These are phyloP conservation scores for Trapa incisa DNA, from an alignment of 345 rosid species.

Conservation along the genomic window DNA sequence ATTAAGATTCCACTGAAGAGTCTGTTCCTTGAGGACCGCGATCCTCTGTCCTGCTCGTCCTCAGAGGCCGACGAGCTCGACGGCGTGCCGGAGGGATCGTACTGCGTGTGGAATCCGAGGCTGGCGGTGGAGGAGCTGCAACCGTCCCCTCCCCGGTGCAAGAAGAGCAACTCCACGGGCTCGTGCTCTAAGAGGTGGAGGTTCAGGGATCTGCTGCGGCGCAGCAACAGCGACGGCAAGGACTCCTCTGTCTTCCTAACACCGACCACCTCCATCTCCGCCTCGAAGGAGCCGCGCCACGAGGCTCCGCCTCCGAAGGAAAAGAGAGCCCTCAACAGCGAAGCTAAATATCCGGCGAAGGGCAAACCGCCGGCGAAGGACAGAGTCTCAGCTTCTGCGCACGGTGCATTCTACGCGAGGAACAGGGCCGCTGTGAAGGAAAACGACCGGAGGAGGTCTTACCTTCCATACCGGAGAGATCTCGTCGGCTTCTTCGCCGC, in stretches of 20 bases:
- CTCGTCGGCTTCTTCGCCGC: conserved; percentile 50
- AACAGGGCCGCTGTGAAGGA: conserved; percentile 41
- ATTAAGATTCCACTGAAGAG: conserved; percentile 31
- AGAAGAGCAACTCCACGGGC: conserved; percentile 75
- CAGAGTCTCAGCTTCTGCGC: conserved; percentile 25
- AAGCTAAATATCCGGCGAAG: conserved; percentile 1
- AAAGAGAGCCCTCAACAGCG: conserved; percentile 1
- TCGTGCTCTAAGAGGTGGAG: conserved; percentile 48
- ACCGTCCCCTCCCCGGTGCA: conserved; percentile 33
- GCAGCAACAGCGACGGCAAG: conserved; percentile 72
- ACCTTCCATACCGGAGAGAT: conserved; percentile 61
- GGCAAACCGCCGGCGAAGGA: conserved; percentile 5
- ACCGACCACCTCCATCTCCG: conserved; percentile 3
- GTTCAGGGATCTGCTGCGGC: conserved; percentile 43
- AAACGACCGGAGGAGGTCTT: conserved; percentile 47
- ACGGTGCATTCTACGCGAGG: conserved; percentile 53
- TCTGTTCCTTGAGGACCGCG: conserved; percentile 34
- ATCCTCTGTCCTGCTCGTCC: conserved; percentile 38
- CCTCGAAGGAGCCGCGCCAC: not conserved
- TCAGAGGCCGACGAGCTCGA: conserved; percentile 64
- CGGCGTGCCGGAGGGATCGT: conserved; percentile 31
- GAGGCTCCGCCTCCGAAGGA: not conserved
- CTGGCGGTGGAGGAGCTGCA: conserved; percentile 21
- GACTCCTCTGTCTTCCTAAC: conserved; percentile 30
- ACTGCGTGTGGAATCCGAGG: conserved; percentile 62